Evolutionary conservation across 2,329 filamentous ascomycete species (phyloP).

Genomic region (Blastomyces parvus): DNA sequence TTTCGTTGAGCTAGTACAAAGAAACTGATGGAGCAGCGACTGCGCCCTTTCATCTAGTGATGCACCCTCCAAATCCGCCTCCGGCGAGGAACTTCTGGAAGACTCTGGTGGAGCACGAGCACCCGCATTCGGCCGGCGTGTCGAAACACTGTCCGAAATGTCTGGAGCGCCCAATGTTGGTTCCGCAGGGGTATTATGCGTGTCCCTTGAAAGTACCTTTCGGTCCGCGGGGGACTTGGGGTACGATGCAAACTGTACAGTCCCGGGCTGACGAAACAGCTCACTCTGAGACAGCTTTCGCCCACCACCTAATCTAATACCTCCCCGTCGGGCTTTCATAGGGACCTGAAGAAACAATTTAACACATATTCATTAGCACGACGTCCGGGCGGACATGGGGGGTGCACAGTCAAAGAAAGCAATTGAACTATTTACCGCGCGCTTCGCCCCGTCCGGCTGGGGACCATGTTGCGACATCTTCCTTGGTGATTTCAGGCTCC

Average conservation of each 20-base stretch:
- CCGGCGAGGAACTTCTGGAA: background rate
- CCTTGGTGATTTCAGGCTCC: background rate
- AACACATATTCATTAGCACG: background rate
- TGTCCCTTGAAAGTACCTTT: background rate
- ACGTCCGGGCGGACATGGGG: background rate
- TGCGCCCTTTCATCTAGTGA: constrained; percentile 18
- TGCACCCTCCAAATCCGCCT: background rate
- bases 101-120: background rate
- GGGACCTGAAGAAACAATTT: background rate
- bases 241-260: background rate
- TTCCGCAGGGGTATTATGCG: background rate
- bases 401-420: background rate
- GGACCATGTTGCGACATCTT: constrained; percentile 2
- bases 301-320: background rate
- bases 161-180: background rate
- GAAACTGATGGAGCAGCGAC: constrained; percentile 22
- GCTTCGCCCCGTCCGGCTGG: background rate
- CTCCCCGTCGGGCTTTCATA: constrained; percentile 5
- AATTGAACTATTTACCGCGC: background rate
- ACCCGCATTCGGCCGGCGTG: background rate
- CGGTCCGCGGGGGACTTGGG: background rate
- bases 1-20: constrained; percentile 13
- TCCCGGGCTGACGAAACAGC: background rate
- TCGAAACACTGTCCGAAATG: too few species aligned
- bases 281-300: background rate